Evolutionary conservation across 345 rosid species (phyloP), one percentile per base, ranked within the genome.

Genomic region (Aquilaria yunnanensis): DNA sequence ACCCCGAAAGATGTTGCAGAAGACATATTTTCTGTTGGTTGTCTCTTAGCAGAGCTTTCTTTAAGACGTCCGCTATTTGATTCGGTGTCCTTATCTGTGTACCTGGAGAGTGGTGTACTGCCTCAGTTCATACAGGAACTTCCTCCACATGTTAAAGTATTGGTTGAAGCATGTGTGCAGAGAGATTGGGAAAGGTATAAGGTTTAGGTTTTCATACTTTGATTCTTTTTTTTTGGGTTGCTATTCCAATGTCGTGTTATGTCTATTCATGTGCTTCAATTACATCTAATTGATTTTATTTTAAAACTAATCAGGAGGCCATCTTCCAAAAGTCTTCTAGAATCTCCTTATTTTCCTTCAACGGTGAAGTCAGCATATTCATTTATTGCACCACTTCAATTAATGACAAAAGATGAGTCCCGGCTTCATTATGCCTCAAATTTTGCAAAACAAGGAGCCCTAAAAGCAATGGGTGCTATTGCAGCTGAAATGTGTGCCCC

Each of bases 331-430:
- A 67, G 78, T 77, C 74, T 92, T 67, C 69, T 92, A 77, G 90
- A 92, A 68, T 92, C 95, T 74, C 95, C 96, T 11, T 86, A 79
- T 81, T 92, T 92, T 72, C 82, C 95, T 59, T 63, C 90, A 69
- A 83, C 92, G 23, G 82, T 87, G 76, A 85, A 74, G 83, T 87
- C 96, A 43, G 78, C 87, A 59, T 85, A 92, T 82, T 75, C 87
- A 69, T 89, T 89, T 81, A 66, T 86, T 69, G 89, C 96, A 47
- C 95, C 96, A 2, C 88, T 89, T 69, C 95, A 89, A 78, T 86
- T 89, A 73, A 61, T 81, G 37, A 90, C 88, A 37, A 84, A 78
- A 70, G 80, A 74, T 78, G 84, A 61, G 72, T 72, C 95, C 65
- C 80, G 86, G 57, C 90, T 89, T 73, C 76, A 64, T 58, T 92